These are phyloP conservation scores for Aspergillus jensenii DNA, from an alignment of 2,329 filamentous ascomycete species.

Conservation along the genomic window DNA sequence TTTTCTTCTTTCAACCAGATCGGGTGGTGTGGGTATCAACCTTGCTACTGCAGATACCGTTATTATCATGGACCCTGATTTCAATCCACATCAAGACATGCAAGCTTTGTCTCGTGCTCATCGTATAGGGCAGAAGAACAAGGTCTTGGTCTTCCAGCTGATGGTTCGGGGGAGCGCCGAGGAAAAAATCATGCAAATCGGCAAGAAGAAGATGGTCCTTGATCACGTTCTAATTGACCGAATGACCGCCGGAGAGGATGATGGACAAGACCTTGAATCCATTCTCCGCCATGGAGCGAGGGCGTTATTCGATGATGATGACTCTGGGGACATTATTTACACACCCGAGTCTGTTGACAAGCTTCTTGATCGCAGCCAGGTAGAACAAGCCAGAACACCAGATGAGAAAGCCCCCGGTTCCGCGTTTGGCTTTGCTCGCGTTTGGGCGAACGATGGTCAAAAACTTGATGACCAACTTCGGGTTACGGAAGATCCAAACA, in stretches of 20 bases:
- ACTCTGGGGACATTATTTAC: conserved; percentile 72
- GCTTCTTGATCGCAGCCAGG: conserved; percentile 80
- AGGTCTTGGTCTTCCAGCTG: conserved; percentile 91
- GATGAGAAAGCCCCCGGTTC: conserved; percentile 69
- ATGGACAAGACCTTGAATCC: conserved; percentile 76
- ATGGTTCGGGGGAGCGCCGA: conserved; percentile 87
- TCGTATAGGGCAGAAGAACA: conserved; percentile 93
- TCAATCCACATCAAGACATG: conserved; percentile 97
- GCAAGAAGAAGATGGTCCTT: conserved; percentile 91
- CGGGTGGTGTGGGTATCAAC: conserved; percentile 96
- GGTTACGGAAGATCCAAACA: conserved; percentile 48
- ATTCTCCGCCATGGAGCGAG: conserved; percentile 86
- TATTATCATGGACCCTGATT: conserved; percentile 95
- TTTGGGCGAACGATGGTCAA: conserved; percentile 84
- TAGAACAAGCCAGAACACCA: conserved; percentile 68
- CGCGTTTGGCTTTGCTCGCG: conserved; percentile 83
- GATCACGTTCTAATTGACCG: conserved; percentile 93
- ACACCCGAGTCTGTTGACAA: conserved; percentile 81
- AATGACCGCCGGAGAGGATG: conserved; percentile 81
- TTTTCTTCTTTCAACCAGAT: conserved; percentile 89
- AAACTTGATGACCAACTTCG: conserved; percentile 64
- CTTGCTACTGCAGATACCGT: conserved; percentile 95
- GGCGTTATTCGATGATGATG: conserved; percentile 77
- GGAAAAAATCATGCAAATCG: conserved; percentile 94
- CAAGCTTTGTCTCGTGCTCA: conserved; percentile 93